phyloP scores from a whole-genome alignment of 768 basidiomycete species.

The Grammothele lineata region DNA sequence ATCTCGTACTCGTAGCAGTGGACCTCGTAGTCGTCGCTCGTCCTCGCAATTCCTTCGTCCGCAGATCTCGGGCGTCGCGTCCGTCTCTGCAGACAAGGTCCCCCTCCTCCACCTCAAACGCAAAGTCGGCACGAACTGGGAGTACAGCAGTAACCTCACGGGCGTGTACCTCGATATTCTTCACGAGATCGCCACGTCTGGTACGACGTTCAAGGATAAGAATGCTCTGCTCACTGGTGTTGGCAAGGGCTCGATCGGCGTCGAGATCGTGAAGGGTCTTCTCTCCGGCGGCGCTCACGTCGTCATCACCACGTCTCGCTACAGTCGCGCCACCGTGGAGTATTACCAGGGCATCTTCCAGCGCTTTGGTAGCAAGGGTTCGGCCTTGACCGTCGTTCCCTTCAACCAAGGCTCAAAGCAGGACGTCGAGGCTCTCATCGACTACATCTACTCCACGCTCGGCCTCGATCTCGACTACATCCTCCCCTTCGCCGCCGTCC shows the following conservation, averaged over 20 bases:
- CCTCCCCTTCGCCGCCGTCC: conserved; percentile 96
- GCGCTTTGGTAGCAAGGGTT: conserved; percentile 88
- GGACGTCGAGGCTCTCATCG: conserved; percentile 95
- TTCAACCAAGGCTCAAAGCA: conserved; percentile 99
- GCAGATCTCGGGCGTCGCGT: conserved; percentile 63
- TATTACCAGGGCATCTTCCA: conserved; percentile 99
- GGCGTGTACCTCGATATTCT: conserved; percentile 94
- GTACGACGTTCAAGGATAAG: conserved; percentile 98
- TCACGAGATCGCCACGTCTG: conserved; percentile 97
- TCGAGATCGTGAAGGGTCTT: conserved; percentile 95
- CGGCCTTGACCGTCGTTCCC: conserved; percentile 95
- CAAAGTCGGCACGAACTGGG: conserved; percentile 92
- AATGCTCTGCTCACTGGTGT: conserved; percentile 97
- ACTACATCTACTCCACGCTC: conserved; percentile 95
- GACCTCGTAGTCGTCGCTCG: conserved; percentile 74
- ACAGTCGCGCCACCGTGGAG: conserved; percentile 92
- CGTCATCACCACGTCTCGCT: conserved; percentile 96
- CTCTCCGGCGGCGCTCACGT: conserved; percentile 95
- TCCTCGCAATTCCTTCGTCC: conserved; percentile 98
- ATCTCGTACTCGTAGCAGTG: conserved; percentile 41
- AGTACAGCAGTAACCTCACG: conserved; percentile 96
- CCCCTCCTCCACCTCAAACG: conserved; percentile 96
- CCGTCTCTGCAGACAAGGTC: conserved; percentile 84
- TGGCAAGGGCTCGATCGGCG: conserved; percentile 96
- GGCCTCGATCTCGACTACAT: conserved; percentile 98